phyloP scores from a whole-genome alignment of 106 monocot genomes.

The Dendrobium catenatum region DNA sequence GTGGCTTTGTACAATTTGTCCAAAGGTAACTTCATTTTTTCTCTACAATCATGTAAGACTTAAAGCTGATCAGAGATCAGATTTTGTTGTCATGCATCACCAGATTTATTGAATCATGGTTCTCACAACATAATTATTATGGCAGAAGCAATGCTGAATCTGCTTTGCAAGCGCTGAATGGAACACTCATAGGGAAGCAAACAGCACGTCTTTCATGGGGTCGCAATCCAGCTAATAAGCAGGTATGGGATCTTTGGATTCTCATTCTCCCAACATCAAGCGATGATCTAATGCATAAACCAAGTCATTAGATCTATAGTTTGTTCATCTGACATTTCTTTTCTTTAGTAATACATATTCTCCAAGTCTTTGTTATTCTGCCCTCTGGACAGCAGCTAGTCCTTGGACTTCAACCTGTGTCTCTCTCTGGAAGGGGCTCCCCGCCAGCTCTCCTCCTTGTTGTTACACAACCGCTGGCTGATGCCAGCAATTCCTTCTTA shows the following conservation, averaged over 20 bases:
- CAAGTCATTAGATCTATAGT: not conserved
- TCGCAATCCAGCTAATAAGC: constrained; percentile 71
- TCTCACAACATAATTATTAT: not conserved
- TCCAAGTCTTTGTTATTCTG: not conserved
- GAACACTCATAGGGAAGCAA: constrained; percentile 59
- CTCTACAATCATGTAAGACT: not conserved
- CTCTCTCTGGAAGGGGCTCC: no score
- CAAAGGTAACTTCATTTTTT: constrained; percentile 39
- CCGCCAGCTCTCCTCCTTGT: no score
- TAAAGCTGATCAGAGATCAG: not conserved
- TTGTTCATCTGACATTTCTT: not conserved
- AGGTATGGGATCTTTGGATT: constrained; percentile 22
- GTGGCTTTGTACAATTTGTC: constrained; percentile 88
- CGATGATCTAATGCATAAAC: not conserved
- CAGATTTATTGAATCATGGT: not conserved
- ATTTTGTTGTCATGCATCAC: not conserved
- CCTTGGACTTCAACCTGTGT: no score
- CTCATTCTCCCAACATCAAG: not conserved
- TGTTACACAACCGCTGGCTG: no score
- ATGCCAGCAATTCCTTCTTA: no score
- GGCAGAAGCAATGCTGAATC: constrained; percentile 65
- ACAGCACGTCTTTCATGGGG: constrained; percentile 80
- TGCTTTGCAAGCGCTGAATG: constrained; percentile 64
- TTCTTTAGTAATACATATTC: not conserved
- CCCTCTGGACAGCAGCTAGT: no score